phyloP scores from a whole-genome alignment of 306 rosid species.

The Rosa rugosa region DNA sequence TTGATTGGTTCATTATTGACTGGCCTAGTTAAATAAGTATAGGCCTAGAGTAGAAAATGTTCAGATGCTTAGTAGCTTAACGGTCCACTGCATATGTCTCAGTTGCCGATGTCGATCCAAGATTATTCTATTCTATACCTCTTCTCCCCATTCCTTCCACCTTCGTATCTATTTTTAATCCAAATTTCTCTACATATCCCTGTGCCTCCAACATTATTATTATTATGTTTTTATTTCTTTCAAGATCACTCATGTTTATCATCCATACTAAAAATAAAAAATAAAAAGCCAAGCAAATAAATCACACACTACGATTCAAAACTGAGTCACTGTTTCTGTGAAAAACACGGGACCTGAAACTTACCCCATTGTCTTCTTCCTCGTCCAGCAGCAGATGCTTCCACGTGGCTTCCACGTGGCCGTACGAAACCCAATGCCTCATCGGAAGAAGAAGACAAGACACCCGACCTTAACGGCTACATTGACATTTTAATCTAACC shows the following conservation, averaged over 20 bases:
- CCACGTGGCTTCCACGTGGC: constrained; percentile 53
- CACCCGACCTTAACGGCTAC: constrained; percentile 51
- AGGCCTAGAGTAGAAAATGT: background rate
- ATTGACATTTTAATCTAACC: background rate
- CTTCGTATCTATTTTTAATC: no score
- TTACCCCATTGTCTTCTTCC: constrained; percentile 15
- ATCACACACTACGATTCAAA: background rate
- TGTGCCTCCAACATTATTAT: background rate
- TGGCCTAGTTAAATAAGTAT: no score
- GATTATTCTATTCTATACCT: background rate
- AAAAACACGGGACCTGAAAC: constrained; percentile 23
- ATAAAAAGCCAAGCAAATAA: background rate
- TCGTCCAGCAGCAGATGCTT: constrained; percentile 8
- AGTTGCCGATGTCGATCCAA: background rate
- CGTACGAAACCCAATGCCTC: constrained; percentile 16
- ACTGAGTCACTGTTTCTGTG: no score
- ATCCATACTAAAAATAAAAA: no score
- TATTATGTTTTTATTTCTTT: background rate
- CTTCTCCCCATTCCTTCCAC: background rate
- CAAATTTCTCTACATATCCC: no score
- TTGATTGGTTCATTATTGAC: no score
- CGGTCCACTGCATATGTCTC: background rate
- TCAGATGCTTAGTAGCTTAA: background rate
- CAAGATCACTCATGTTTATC: no score
- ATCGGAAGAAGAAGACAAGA: background rate